Conservation (phyloP, 1,284 basidiomycete genomes). For the Mycena sp. region DNA sequence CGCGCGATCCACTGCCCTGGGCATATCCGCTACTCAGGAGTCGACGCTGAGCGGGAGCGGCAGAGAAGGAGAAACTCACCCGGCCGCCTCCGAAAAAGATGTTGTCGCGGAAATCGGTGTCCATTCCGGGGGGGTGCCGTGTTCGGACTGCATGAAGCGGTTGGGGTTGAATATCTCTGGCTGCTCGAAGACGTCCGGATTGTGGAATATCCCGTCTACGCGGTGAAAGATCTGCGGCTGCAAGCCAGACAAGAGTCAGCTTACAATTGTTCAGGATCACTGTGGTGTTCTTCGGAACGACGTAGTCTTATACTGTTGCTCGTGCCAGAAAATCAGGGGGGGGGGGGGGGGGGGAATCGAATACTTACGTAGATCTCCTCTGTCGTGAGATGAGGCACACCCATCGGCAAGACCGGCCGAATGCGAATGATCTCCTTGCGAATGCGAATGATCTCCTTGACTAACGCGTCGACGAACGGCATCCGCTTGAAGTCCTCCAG, state of each 20-base stretch:
- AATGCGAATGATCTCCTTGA: slow-evolving; percentile 42
- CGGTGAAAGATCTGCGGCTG: background rate
- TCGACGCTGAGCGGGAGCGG: background rate
- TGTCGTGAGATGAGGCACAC: slow-evolving; percentile 27
- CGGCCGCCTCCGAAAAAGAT: slow-evolving; percentile 33
- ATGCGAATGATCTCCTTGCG: slow-evolving; percentile 40
- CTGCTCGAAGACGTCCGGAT: slow-evolving; percentile 54
- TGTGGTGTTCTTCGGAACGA: slow-evolving; percentile 32
- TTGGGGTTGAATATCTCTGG: slow-evolving; percentile 55
- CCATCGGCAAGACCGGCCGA: slow-evolving; percentile 29
- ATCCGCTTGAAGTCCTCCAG: slow-evolving; percentile 42
- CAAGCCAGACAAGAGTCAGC: background rate
- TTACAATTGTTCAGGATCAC: slow-evolving; percentile 36
- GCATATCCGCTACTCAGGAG: slow-evolving; percentile 31
- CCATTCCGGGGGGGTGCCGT: slow-evolving; percentile 28
- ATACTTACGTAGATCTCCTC: background rate
- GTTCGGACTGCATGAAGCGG: slow-evolving; percentile 48
- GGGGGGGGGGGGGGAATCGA: too few species aligned
- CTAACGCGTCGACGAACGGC: slow-evolving; percentile 45
- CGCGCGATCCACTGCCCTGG: slow-evolving; percentile 32
- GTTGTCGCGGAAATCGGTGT: slow-evolving; percentile 29
- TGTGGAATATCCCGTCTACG: slow-evolving; percentile 40
- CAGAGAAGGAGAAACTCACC: slow-evolving; percentile 14
- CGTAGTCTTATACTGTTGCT: slow-evolving; percentile 23
- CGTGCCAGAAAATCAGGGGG: too few species aligned